phyloP scores from a whole-genome alignment of 1,284 basidiomycete genomes.

The Agroathelia rolfsii region DNA sequence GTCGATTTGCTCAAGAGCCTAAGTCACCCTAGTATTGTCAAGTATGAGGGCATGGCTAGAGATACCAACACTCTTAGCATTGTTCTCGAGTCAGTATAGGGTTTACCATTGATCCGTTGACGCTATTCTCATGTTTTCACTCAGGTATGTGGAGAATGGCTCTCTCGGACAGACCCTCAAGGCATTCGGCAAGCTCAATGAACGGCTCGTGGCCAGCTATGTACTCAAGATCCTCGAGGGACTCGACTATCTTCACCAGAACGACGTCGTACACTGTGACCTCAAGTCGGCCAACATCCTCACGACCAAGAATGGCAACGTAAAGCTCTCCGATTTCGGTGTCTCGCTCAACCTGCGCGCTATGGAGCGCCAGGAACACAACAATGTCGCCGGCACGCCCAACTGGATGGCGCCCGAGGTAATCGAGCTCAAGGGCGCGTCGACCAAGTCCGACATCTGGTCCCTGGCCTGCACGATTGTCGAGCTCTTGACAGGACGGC shows the following conservation, averaged over 20 bases:
- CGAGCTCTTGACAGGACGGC: constrained; percentile 84
- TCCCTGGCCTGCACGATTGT: constrained; percentile 90
- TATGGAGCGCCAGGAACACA: constrained; percentile 80
- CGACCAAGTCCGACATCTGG: constrained; percentile 81
- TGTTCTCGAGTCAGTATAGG: constrained; percentile 71
- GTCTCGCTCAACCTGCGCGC: constrained; percentile 98
- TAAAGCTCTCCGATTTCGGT: constrained; percentile 97
- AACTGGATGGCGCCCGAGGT: constrained; percentile 99
- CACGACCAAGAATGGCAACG: constrained; percentile 93
- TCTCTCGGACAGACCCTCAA: constrained; percentile 86
- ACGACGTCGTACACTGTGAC: constrained; percentile 83
- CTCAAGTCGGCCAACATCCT: constrained; percentile 98
- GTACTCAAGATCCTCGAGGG: constrained; percentile 92
- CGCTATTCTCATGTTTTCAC: constrained; percentile 11
- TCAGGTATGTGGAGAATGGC: constrained; percentile 87
- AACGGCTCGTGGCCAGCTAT: constrained; percentile 80
- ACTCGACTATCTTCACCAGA: constrained; percentile 78
- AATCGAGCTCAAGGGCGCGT: constrained; percentile 75
- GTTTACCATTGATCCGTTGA: constrained; percentile 10
- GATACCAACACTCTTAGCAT: constrained; percentile 84
- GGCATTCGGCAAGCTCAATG: constrained; percentile 86
- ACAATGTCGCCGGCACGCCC: constrained; percentile 87
- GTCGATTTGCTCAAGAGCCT: constrained; percentile 85
- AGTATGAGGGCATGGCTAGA: constrained; percentile 91
- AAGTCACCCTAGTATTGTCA: constrained; percentile 88